Base-by-base conservation (phyloP, 371 early-diverging fungal genomes). In the Choanephora cucurbitarum region DNA sequence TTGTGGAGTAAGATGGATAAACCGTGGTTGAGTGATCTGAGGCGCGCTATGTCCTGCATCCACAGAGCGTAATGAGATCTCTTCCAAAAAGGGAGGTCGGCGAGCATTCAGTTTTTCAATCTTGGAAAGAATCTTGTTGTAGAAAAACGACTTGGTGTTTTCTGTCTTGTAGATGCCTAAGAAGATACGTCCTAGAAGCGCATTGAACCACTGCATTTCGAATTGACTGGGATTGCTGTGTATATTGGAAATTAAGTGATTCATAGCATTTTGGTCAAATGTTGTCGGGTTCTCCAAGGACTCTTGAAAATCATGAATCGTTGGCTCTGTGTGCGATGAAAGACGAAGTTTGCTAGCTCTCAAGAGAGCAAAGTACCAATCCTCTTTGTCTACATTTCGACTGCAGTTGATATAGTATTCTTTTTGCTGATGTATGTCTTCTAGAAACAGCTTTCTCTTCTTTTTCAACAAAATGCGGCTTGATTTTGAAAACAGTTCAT, bases 121-220 rank as follows among this genome's bases (percentile, higher is more conserved):
- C 60, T 90, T 88, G 32, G 73, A 77, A 0, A 69, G 63, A 23
- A 91, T 74, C 64, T 86, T 91, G 54, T 79, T 70, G 32, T 85
- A 79, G 48, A 89, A 82, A 45, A 82, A 70, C 2, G 76, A 67
- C 39, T 75, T 77, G 15, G 86, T 69, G 28, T 64, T 65, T 8
- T 87, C 80, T 0, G 90, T 89, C 58, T 84, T 84, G 69, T 88
- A 89, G 14, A 87, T 75, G n/a, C 84, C 82, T 17, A 91, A 53
- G 37, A 91, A 91, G 5, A 88, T 64, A 18, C 96, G 80, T 1
- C 96, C 95, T 8, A 94, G 51, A 9, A 94, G 75, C 0, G 93
- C 94, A 67, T 96, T 96, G 23, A 96, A 81, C 96, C 96, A 94
- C 41, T 86, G 85, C 39, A 81, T 76, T 40, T 84, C 75, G 8